Evolutionary conservation across 1,284 basidiomycete genomes (phyloP), one percentile per base, ranked within the genome.

Genomic region (Papiliotrema laurentii): DNA sequence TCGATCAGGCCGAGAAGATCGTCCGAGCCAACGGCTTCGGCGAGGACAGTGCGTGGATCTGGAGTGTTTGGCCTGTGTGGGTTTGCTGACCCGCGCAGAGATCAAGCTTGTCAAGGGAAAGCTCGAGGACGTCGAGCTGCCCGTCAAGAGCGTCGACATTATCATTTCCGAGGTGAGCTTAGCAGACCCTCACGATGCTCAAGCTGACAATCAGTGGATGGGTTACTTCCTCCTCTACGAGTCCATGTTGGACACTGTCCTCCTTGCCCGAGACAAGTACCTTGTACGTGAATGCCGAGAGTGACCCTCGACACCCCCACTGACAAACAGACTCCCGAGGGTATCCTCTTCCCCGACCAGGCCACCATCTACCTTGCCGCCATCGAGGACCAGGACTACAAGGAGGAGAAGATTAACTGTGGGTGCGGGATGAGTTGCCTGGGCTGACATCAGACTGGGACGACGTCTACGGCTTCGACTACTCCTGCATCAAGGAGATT

Each of bases 361-460:
- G 94, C 94, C 11, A 91, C 84, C 24, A 79, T 99, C 68, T 97
- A 89, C 78, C 69, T 99, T 49, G 93, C 93, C 37, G 96, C 92
- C 36, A 97, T 99, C 66, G 96, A 99, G 75, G 96, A 99, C 74
- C 87, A 94, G 68, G 96, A 98, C 57, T 99, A 99, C 82, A 98
- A 98, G 76, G 93, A 98, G 62, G 94, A 98, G 75, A 99, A 99
- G 77, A 99, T 99, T 71, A 92, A 92, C 75, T 97, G 91, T 93
- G 67, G 67, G 86, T 78, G 3, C 40, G 43, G 10, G 18, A 10
- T 47, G 21, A 9, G 9, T 18, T 46, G 16, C 19, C 25, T n/a
- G n/a, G 9, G 14, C 26, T 30, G 13, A 21, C 34, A 36, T 5
- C 63, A 94, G 91, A 97, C 80, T 99, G 96, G 96, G 93, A 97